These are phyloP conservation scores for Salix caprea DNA, from an alignment of 345 rosid genomes.

Conservation along the genomic window DNA sequence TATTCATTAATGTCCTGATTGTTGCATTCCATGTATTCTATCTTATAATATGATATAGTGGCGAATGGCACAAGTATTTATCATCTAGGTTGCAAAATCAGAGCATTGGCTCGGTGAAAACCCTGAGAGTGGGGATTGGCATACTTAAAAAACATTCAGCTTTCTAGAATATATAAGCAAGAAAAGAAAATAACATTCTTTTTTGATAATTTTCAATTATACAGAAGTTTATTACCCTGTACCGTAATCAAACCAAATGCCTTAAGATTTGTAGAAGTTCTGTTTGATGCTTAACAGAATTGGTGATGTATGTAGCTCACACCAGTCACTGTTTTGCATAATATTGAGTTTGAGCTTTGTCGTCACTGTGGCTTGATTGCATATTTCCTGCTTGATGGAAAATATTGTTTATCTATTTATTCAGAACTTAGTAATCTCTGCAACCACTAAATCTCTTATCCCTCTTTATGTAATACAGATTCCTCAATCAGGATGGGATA, in stretches of 20 bases:
- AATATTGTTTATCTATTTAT: not conserved
- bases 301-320: not conserved
- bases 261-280: not conserved
- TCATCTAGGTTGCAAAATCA: not conserved
- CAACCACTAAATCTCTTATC: slow-evolving; percentile 10
- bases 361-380: not conserved
- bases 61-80: not conserved
- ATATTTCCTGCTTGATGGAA: not conserved
- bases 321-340: not conserved
- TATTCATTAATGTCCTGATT: not conserved
- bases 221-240: not conserved
- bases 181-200: not conserved
- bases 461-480: slow-evolving; percentile 40
- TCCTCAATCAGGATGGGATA: slow-evolving; percentile 96
- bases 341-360: not conserved
- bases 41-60: not conserved
- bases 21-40: not conserved
- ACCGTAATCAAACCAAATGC: not conserved
- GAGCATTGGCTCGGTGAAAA: not conserved
- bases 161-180: not conserved
- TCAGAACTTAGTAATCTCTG: not conserved
- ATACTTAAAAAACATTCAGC: not conserved
- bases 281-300: not conserved
- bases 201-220: not conserved
- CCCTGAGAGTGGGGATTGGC: not conserved